These are phyloP conservation scores for Trichoderma sp. DNA, from an alignment of 2,329 filamentous ascomycete species.

Conservation along the genomic window DNA sequence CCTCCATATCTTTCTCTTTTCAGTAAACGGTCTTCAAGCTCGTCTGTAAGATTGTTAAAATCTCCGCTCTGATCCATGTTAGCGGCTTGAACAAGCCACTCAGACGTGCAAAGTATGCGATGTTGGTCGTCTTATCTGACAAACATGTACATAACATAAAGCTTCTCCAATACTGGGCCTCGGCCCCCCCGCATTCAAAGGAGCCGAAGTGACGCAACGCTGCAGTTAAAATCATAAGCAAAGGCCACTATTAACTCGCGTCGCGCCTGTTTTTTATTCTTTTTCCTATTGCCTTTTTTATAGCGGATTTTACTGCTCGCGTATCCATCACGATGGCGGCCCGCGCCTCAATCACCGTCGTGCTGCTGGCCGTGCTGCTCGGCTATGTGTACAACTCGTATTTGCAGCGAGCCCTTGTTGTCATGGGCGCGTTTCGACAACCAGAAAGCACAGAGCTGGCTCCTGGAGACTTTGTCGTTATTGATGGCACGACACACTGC, in stretches of 20 bases:
- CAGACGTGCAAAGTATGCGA: not conserved
- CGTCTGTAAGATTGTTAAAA: not conserved
- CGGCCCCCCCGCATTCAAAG: slow-evolving; percentile 20
- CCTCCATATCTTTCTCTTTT: not conserved
- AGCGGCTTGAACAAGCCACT: not conserved
- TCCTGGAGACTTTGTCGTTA: slow-evolving; percentile 43
- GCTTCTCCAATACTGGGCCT: not conserved
- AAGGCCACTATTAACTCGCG: not conserved
- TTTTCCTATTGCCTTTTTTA: not conserved
- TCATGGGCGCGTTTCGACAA: slow-evolving; percentile 39
- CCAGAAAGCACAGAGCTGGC: slow-evolving; percentile 33
- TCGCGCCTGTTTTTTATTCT: not conserved
- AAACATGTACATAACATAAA: not conserved
- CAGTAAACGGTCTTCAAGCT: not conserved
- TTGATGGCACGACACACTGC: slow-evolving; percentile 59
- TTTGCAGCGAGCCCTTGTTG: slow-evolving; percentile 17
- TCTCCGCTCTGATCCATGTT: not conserved
- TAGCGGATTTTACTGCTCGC: not conserved
- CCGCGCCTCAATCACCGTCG: slow-evolving; percentile 5
- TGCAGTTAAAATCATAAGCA: not conserved
- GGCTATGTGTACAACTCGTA: slow-evolving; percentile 27
- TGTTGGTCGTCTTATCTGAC: not conserved
- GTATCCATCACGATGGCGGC: slow-evolving; percentile 21
- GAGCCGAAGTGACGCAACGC: not conserved
- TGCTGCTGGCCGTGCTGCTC: slow-evolving; percentile 23